A percentile compares a stretch with the other conserved stretches of the same genome.
phyloP scores from a whole-genome alignment of 2,329 filamentous ascomycete genomes.

The Arthroderma uncinatum region DNA sequence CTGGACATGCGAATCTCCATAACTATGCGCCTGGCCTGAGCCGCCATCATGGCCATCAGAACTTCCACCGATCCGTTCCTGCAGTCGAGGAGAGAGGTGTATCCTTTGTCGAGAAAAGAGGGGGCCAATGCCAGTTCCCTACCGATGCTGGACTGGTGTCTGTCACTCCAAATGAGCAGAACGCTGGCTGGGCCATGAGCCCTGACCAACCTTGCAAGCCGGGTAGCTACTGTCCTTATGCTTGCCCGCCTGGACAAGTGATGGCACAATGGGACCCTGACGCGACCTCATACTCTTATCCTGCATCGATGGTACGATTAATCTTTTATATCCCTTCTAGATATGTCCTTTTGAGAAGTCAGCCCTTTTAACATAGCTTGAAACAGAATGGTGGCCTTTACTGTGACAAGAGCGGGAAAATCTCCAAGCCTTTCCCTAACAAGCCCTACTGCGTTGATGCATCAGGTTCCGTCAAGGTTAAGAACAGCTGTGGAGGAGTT shows the following conservation, averaged over 20 bases:
- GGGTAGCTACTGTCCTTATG: slow-evolving; percentile 63
- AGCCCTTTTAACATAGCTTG: slow-evolving; percentile 4
- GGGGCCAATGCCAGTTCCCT: slow-evolving; percentile 53
- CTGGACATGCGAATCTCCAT: slow-evolving; percentile 15
- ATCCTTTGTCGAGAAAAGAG: slow-evolving; percentile 42
- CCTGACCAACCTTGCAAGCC: slow-evolving; percentile 59
- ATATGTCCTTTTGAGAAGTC: not conserved
- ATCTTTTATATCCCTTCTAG: slow-evolving; percentile 1
- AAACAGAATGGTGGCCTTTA: slow-evolving; percentile 60
- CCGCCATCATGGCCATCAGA: slow-evolving; percentile 19
- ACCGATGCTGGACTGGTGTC: slow-evolving; percentile 54
- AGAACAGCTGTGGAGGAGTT: slow-evolving; percentile 52
- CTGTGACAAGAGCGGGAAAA: slow-evolving; percentile 55
- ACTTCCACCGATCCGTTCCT: slow-evolving; percentile 13
- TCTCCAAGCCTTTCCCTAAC: slow-evolving; percentile 57
- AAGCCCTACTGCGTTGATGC: slow-evolving; percentile 61
- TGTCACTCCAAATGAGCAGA: slow-evolving; percentile 52
- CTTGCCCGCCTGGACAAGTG: slow-evolving; percentile 63
- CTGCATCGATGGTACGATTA: slow-evolving; percentile 56
- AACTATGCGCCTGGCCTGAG: not conserved
- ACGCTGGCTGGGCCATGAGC: slow-evolving; percentile 71
- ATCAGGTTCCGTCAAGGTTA: slow-evolving; percentile 51
- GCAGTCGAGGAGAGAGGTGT: slow-evolving; percentile 14
- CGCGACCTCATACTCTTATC: slow-evolving; percentile 55
- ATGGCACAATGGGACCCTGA: slow-evolving; percentile 68